Percentiles rank a stretch among this genome's conserved stretches.
These are phyloP conservation scores for Elsinoe arachidis DNA, from an alignment of 2,329 filamentous ascomycete genomes.

Conservation along the genomic window DNA sequence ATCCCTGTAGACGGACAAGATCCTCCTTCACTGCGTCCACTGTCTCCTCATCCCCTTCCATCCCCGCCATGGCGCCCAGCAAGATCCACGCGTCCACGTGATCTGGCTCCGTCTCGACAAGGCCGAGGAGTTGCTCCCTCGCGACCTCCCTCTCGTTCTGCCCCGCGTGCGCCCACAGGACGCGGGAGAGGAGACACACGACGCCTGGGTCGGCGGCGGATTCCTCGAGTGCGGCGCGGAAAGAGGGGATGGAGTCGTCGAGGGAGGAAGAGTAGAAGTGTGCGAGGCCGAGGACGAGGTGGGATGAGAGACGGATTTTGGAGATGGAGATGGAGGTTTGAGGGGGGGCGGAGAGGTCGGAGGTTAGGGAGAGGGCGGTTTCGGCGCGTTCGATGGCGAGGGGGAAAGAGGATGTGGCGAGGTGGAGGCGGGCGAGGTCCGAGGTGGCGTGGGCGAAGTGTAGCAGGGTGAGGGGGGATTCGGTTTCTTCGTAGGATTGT, in stretches of 20 bases:
- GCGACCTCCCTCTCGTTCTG: constrained; percentile 66
- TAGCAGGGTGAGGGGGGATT: constrained; percentile 64
- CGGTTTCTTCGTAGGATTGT: constrained; percentile 72
- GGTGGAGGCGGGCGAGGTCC: constrained; percentile 75
- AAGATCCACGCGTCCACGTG: constrained; percentile 75
- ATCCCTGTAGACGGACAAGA: constrained; percentile 62
- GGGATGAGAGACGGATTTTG: constrained; percentile 70
- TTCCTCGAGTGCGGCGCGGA: constrained; percentile 70
- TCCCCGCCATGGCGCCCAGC: constrained; percentile 71
- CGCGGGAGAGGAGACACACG: constrained; percentile 78
- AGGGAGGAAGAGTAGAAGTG: constrained; percentile 62
- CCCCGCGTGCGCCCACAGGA: constrained; percentile 83
- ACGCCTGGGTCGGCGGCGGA: constrained; percentile 70
- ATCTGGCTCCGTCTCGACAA: constrained; percentile 62
- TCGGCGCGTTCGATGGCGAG: constrained; percentile 72
- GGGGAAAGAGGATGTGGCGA: constrained; percentile 58
- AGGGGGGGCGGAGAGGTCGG: constrained; percentile 57
- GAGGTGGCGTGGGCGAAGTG: constrained; percentile 75
- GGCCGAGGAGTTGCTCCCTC: constrained; percentile 68
- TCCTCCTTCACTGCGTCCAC: constrained; percentile 73
- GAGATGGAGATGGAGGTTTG: constrained; percentile 56
- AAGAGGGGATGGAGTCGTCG: constrained; percentile 65
- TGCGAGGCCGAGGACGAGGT: constrained; percentile 76
- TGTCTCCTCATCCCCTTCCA: constrained; percentile 71
- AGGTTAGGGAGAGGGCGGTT: constrained; percentile 67